These are phyloP conservation scores for Trematosphaeria pertusa DNA, from an alignment of 2,329 filamentous ascomycete species.

Conservation along the genomic window DNA sequence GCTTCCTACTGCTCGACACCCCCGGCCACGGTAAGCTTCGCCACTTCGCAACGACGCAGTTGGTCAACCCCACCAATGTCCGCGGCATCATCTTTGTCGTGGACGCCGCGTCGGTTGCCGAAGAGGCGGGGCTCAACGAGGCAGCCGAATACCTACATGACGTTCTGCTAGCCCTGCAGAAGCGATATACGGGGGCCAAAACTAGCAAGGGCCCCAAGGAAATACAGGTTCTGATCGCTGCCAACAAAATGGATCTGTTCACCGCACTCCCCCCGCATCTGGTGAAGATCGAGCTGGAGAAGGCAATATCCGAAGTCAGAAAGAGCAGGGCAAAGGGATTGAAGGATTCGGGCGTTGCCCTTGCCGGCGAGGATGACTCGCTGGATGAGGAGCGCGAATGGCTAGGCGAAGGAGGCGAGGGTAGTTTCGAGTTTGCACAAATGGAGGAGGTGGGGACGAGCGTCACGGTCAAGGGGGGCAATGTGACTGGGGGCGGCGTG, in stretches of 20 bases:
- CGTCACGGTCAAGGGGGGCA: slow-evolving; percentile 80
- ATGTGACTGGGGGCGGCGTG: slow-evolving; percentile 66
- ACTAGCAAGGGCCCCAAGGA: slow-evolving; percentile 64
- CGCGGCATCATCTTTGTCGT: slow-evolving; percentile 84
- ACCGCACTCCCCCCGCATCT: slow-evolving; percentile 83
- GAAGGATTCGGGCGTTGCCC: slow-evolving; percentile 78
- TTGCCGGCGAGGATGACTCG: slow-evolving; percentile 59
- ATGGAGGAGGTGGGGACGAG: slow-evolving; percentile 84
- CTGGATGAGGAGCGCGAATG: slow-evolving; percentile 76
- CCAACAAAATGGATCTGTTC: slow-evolving; percentile 96
- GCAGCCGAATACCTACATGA: slow-evolving; percentile 89
- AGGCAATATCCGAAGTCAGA: slow-evolving; percentile 80
- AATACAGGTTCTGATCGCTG: slow-evolving; percentile 81
- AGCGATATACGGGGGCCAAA: slow-evolving; percentile 65
- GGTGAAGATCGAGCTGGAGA: slow-evolving; percentile 77
- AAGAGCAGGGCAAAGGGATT: slow-evolving; percentile 77
- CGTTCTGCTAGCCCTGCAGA: slow-evolving; percentile 82
- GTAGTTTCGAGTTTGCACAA: slow-evolving; percentile 79
- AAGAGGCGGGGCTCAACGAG: slow-evolving; percentile 65
- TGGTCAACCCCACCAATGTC: slow-evolving; percentile 58
- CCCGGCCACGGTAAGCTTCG: slow-evolving; percentile 96
- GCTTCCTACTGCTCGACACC: slow-evolving; percentile 83
- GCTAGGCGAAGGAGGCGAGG: slow-evolving; percentile 80
- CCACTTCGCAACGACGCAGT: slow-evolving; percentile 65
- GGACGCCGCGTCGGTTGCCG: slow-evolving; percentile 70